phyloP scores from a whole-genome alignment of 345 rosid genomes.

The Draba incana region DNA sequence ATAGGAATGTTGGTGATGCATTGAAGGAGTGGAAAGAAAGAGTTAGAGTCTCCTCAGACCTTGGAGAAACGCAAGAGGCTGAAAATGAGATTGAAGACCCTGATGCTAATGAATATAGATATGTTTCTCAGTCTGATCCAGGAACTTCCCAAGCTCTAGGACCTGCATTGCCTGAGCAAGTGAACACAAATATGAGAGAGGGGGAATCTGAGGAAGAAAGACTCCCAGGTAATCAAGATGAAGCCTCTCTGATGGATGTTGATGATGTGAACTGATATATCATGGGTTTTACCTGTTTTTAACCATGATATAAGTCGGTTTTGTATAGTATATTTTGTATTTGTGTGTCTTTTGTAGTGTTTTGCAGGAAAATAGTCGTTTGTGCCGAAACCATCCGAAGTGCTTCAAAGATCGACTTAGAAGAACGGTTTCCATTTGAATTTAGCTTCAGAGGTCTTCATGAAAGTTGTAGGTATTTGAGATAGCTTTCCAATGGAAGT shows the following conservation, averaged over 20 bases:
- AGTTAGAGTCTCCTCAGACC: conserved; percentile 69
- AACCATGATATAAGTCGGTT: no score
- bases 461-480: no score
- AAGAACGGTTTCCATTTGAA: no score
- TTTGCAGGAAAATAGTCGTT: no score
- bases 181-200: conserved; percentile 52
- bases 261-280: no score
- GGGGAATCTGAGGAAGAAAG: conserved; percentile 55
- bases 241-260: conserved; percentile 62
- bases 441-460: no score
- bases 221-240: conserved; percentile 47
- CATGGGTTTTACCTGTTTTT: no score
- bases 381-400: no score
- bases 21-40: conserved; percentile 94
- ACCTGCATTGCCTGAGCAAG: conserved; percentile 87
- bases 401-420: no score
- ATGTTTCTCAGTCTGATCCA: conserved; percentile 65
- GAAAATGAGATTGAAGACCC: conserved; percentile 67
- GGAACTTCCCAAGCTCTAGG: conserved; percentile 91
- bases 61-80: conserved; percentile 53
- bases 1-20: conserved; percentile 84
- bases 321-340: no score
- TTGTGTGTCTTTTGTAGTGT: no score
- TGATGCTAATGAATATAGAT: conserved; percentile 78
- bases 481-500: no score